Conservation (phyloP, 2,329 filamentous ascomycete genomes). For the Gnomoniopsis sp. region DNA sequence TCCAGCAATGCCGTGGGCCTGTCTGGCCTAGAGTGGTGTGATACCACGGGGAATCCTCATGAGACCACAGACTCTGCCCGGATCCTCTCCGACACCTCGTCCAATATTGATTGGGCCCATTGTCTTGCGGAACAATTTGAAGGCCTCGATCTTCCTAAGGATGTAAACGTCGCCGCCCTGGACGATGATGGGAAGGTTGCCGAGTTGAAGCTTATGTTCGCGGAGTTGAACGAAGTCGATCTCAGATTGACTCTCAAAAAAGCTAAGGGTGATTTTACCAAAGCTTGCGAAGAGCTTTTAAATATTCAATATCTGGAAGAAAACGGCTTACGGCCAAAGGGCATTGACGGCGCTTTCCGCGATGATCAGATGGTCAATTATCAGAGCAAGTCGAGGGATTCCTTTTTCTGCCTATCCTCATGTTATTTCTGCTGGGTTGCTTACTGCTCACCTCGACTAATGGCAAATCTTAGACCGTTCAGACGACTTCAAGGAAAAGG, state of each 20-base stretch:
- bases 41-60: constrained; percentile 5
- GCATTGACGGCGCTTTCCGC: constrained; percentile 77
- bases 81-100: constrained; percentile 11
- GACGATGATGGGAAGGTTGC: constrained; percentile 60
- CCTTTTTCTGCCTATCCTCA: not conserved
- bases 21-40: constrained; percentile 12
- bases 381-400: constrained; percentile 26
- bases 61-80: constrained; percentile 11
- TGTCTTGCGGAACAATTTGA: constrained; percentile 20
- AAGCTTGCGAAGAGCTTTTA: constrained; percentile 75
- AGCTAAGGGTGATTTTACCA: constrained; percentile 61
- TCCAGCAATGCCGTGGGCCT: constrained; percentile 21
- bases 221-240: constrained; percentile 61
- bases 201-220: constrained; percentile 68
- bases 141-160: constrained; percentile 23
- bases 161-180: constrained; percentile 34
- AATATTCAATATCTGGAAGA: constrained; percentile 76
- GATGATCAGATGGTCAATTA: constrained; percentile 40
- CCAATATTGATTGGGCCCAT: constrained; percentile 17
- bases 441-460: not conserved
- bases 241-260: constrained; percentile 66
- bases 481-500: constrained; percentile 2
- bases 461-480: constrained; percentile 9
- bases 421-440: constrained; percentile 3
- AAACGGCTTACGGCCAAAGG: constrained; percentile 59